A percentile compares a stretch with the other conserved stretches of the same genome.
Conservation (phyloP, 805 yeast species). For the Wickerhamiella spandovensis region DNA sequence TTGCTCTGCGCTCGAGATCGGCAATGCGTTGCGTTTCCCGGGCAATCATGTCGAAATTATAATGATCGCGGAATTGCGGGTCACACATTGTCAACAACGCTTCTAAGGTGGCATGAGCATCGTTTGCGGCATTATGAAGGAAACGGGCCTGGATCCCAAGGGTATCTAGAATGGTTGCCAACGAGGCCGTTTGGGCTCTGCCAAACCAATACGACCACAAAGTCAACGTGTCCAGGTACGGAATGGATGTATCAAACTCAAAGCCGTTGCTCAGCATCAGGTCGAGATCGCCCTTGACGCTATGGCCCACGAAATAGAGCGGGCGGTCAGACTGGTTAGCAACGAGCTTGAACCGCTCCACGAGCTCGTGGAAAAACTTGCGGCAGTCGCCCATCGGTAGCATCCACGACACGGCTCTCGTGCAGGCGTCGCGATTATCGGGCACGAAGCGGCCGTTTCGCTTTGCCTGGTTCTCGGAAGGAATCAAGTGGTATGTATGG, state of each 20-base stretch:
- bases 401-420: slow-evolving; percentile 37
- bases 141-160: slow-evolving; percentile 42
- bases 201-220: slow-evolving; percentile 24
- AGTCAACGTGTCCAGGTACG: slow-evolving; percentile 34
- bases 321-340: slow-evolving; percentile 17
- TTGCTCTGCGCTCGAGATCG: background rate
- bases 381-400: slow-evolving; percentile 24
- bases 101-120: slow-evolving; percentile 47
- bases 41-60: background rate
- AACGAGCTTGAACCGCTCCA: background rate
- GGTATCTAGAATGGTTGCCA: slow-evolving; percentile 34
- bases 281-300: slow-evolving; percentile 38
- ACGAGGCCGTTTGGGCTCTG: slow-evolving; percentile 14
- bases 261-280: slow-evolving; percentile 39
- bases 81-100: slow-evolving; percentile 41
- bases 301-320: slow-evolving; percentile 43
- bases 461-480: slow-evolving; percentile 9
- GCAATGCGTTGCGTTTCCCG: background rate
- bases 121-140: slow-evolving; percentile 62
- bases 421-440: slow-evolving; percentile 38
- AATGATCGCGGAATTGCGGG: slow-evolving; percentile 21
- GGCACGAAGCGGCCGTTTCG: slow-evolving; percentile 43
- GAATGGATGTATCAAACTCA: slow-evolving; percentile 12
- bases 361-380: background rate
- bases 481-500: background rate